Evolutionary conservation across 495 filamentous ascomycete genomes (phyloP).

Genomic region (Articulospora tetracladia): DNA sequence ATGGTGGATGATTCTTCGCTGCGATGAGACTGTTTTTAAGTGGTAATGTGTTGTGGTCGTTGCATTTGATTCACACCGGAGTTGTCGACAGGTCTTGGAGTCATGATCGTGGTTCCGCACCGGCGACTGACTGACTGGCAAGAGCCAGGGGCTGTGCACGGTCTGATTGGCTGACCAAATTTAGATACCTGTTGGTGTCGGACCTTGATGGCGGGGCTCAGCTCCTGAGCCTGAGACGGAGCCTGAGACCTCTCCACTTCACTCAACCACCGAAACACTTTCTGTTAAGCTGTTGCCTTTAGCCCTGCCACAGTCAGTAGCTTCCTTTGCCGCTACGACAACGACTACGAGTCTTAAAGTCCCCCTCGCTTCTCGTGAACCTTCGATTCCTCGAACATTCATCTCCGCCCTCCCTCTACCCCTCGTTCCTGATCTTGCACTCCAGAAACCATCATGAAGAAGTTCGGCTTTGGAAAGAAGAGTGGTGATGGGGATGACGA

Average conservation of each 20-base stretch:
- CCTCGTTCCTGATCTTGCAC: too few species aligned
- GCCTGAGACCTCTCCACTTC: neutral
- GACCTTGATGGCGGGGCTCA: neutral
- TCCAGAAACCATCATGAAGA: constrained; percentile 42
- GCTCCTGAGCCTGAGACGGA: neutral
- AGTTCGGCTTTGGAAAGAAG: constrained; percentile 64
- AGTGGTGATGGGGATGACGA: constrained; percentile 47
- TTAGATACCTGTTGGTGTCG: neutral
- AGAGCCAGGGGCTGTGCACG: neutral
- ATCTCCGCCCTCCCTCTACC: neutral
- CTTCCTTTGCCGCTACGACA: neutral
- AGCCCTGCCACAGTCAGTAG: neutral
- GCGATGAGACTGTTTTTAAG: too few species aligned
- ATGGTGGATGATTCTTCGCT: neutral
- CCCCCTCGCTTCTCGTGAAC: neutral
- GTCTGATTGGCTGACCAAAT: neutral
- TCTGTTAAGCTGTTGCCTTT: neutral
- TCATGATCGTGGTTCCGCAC: neutral
- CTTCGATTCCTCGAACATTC: constrained; percentile 10
- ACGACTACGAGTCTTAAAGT: neutral
- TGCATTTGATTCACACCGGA: neutral
- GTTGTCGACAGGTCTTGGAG: neutral
- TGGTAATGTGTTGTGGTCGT: neutral
- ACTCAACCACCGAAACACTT: neutral
- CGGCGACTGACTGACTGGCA: neutral